Percentiles rank a stretch among this genome's conserved stretches.
These are phyloP conservation scores for Corniculantispora saksenae DNA, from an alignment of 2,329 filamentous ascomycete species.

Conservation along the genomic window DNA sequence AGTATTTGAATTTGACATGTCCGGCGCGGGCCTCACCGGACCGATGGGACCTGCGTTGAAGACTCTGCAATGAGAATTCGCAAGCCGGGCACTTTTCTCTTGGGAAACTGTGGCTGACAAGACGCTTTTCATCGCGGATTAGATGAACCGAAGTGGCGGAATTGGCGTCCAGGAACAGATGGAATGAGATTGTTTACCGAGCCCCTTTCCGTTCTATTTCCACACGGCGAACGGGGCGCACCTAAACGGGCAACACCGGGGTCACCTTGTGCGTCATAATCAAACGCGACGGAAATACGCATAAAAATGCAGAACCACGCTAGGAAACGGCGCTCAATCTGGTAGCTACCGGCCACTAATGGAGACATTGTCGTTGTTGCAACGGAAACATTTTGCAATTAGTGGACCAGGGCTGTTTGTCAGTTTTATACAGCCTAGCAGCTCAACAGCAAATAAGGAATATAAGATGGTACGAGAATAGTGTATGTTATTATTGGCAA, in stretches of 20 bases:
- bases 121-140: no score
- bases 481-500: no score
- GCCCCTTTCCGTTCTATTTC: conserved; percentile 4
- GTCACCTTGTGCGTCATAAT: neutral
- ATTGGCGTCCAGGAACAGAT: neutral
- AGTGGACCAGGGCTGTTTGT: neutral
- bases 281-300: neutral
- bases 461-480: no score
- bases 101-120: no score
- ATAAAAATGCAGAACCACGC: neutral
- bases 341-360: neutral
- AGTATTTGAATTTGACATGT: neutral
- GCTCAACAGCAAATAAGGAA: neutral
- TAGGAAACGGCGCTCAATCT: neutral
- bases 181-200: neutral
- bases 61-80: no score
- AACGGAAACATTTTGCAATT: neutral
- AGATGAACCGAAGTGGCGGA: neutral
- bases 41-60: no score
- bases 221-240: neutral
- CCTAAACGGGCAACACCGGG: neutral
- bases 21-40: no score
- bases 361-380: neutral
- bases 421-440: no score
- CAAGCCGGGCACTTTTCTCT: no score